Evolutionary conservation across 1,284 basidiomycete species (phyloP), one percentile per base, ranked within the genome.

Genomic region (Trichosporon faecale): DNA sequence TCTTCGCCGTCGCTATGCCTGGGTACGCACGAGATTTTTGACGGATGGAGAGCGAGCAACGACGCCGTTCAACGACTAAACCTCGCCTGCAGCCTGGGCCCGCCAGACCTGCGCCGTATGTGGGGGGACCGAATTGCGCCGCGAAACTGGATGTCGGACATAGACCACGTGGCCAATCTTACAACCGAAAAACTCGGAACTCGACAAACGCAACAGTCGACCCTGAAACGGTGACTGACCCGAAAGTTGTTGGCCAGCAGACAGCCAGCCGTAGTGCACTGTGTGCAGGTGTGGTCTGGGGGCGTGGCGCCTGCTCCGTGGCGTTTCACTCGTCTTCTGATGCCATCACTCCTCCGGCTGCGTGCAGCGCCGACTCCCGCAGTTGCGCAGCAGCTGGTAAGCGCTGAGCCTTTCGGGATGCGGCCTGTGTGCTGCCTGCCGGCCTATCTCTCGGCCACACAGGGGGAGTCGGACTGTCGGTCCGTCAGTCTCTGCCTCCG

Each of bases 1-100:
- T 18, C 8, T 29, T 61, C 57, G 57, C 33, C 57, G 57, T 61
- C 57, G 57, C 57, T 61, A 31, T 31, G 57, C 57, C 57, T 61
- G 57, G 16, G 52, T 40, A 69, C 68, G 68, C 68, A 69, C 68
- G 68, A 69, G 64, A 66, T 69, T 69, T 69, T 64, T 68, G 67
- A 64, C 64, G 67, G 67, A 64, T 68, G 61, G 67, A 64, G 67
- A 68, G 61, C 61, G 67, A 63, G 49, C 57, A 61, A 61, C 57
- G 57, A 61, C 57, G 57, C 57, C 57, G 57, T 61, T 61, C 57
- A 61, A 61, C 57, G 57, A 33, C 57, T 18, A 61, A 61, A n/a
- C 57, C 27, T 61, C 57, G 27, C 27, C 57, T 31, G 18, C 27
- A 18, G 27, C 27, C 57, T 31, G 57, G 29, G 57, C 57, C 27